A percentile compares a stretch with the other conserved stretches of the same genome.
phyloP scores from a whole-genome alignment of 352 stramenopile species.

The Thalassiosira delicatula region DNA sequence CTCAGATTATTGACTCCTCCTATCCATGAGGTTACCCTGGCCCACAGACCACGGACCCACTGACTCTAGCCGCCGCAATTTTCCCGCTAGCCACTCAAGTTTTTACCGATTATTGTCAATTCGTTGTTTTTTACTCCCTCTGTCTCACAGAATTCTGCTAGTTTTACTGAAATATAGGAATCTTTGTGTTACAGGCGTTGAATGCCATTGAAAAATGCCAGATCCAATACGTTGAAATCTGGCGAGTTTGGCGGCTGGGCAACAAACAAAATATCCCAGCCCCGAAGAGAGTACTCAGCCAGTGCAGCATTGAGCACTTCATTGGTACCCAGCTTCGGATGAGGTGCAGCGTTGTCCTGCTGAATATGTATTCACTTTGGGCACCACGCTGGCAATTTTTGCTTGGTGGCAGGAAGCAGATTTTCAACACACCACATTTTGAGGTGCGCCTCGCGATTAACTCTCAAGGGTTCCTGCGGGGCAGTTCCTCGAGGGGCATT shows the following conservation, averaged over 20 bases:
- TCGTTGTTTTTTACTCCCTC: too few relatives aligned
- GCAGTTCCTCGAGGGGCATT: constrained; percentile 13
- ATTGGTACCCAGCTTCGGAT: background rate
- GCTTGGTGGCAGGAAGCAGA: constrained; percentile 26
- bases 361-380: constrained; percentile 12
- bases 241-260: constrained; percentile 45
- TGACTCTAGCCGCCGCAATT: too few relatives aligned
- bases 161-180: too few relatives aligned
- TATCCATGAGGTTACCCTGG: too few relatives aligned
- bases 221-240: constrained; percentile 42
- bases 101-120: too few relatives aligned
- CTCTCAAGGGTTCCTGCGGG: background rate
- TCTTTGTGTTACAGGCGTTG: too few relatives aligned
- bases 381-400: constrained; percentile 20
- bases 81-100: too few relatives aligned
- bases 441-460: background rate
- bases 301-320: background rate
- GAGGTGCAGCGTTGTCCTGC: constrained; percentile 9
- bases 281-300: background rate
- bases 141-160: too few relatives aligned
- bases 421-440: constrained; percentile 26
- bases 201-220: constrained; percentile 58
- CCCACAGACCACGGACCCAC: too few relatives aligned
- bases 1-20: too few relatives aligned
- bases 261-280: constrained; percentile 18